Base-by-base conservation (phyloP, 495 filamentous ascomycete species). In the Lophium mytilinum region DNA sequence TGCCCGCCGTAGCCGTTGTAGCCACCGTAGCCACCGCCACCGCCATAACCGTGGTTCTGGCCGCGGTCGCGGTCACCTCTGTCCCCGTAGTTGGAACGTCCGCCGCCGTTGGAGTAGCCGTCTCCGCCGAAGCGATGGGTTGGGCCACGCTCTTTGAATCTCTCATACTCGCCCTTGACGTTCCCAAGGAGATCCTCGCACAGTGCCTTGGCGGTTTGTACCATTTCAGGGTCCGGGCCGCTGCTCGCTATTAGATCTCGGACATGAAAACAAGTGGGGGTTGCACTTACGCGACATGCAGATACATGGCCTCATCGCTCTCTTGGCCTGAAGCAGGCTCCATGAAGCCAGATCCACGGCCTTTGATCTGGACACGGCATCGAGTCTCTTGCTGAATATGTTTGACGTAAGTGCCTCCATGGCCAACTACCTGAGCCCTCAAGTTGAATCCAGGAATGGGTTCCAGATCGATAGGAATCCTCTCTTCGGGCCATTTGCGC, bases 401-500 rank as follows among this genome's bases (percentile, higher is more conserved):
- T 71, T 98, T 98, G 41, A 98, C 93, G 65, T 96, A 95, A 19
- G 86, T 82, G 50, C 93, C 93, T 36, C 89, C 88, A 64, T 91
- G 87, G 17, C 93, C 93, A 50, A 98, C 93, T 43, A 98, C 90
- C 65, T 95, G 89, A 43, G 93, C 93, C 54, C 93, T 83, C 42
- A 97, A 77, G 60, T 98, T 98, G 74, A 98, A 98, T n/a, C 93
- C 93, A 18, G 84, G 88, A 46, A 96, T 82, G 1, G 90, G 86
- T 58, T 97, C 92, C 30, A 98, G 83, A 52, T 85, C 81, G 58
- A 97, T 88, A 9, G 89, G 83, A 56, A 98, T 94, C 56, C 85
- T 87, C 71, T 96, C 90, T 66, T 96, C 92, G 8, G 93, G 93
- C 93, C 93, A 97, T 89, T 96, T 96, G 62, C 91, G 90, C 88